Conservation (phyloP, 192 early-diverging fungal genomes). For the Entomortierella lignicola region DNA sequence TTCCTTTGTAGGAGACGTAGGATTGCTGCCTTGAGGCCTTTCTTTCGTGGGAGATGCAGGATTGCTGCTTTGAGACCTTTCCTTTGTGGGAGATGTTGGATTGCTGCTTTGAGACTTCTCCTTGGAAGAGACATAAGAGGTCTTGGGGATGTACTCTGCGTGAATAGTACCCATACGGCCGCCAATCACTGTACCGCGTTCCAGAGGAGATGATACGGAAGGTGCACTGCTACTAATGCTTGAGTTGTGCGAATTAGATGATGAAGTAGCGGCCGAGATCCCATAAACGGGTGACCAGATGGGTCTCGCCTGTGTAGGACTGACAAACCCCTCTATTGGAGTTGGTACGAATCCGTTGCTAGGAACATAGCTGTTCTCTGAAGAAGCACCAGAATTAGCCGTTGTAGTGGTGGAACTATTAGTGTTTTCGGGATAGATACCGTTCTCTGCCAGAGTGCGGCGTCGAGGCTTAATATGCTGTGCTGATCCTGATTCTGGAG, state of each 20-base stretch:
- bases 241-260: background rate
- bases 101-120: background rate
- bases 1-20: constrained; percentile 15
- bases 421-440: constrained; percentile 2
- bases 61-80: background rate
- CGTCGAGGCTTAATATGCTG: constrained; percentile 11
- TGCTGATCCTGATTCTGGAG: background rate
- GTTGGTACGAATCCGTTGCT: constrained; percentile 1
- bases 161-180: constrained; percentile 34
- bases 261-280: background rate
- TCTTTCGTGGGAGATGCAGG: constrained; percentile 1
- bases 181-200: constrained; percentile 33
- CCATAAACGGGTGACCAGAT: constrained; percentile 10
- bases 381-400: background rate
- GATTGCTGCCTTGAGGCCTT: background rate
- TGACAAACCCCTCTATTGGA: constrained; percentile 26
- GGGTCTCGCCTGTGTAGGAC: constrained; percentile 5
- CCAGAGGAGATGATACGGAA: constrained; percentile 23
- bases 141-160: constrained; percentile 30
- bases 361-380: background rate
- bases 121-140: constrained; percentile 13
- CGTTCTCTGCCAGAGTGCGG: constrained; percentile 34
- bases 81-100: constrained; percentile 2
- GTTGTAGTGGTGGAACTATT: no score
- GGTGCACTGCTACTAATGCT: background rate